Evolutionary conservation across 495 filamentous ascomycete genomes (phyloP), one percentile per base, ranked within the genome.

Genomic region (Margaritispora aquatica): DNA sequence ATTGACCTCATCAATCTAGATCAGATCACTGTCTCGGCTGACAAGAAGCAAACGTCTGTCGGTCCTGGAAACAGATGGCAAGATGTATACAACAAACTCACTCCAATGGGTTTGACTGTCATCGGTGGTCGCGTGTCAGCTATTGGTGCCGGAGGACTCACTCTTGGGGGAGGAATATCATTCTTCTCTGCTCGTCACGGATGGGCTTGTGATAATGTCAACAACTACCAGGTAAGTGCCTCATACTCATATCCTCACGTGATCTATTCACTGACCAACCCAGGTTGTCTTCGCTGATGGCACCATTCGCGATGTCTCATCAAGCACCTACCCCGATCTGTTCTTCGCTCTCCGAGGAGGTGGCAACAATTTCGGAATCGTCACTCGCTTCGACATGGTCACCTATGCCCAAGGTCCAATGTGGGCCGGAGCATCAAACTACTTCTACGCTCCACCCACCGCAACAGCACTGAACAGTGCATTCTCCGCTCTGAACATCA

Each of bases 331-430:
- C 48, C 64, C 60, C n/a, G 82, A 86, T 41, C 66, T 86, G 7
- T 84, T 69, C 68, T 67, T 65, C 51, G 81, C 82, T 3, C 72
- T 85, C 2, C 81, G 82, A 46, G 83, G 81, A 5, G 81, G 81
- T 15, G 56, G 68, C 1, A 75, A 71, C 63, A 83, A 83, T 65
- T 82, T 81, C 59, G 81, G 80, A 0, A 75, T 84, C 26, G 77
- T 84, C 1, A 84, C 80, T 1, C 71, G 73, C n/a, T 80, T 77
- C 52, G 74, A 81, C 51, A 27, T 59, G 22, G 20, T 34, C n/a
- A 80, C 81, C 0, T 80, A 81, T 51, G 67, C 73, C 1, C 65
- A 68, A n/a, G 74, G 70, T 20, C 57, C 69, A 3, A 62, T 83
- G 17, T 80, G 73, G 67, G 77, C 74, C 17, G 81, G 78, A 5